These are phyloP conservation scores for Ascoidea asiatica DNA, from an alignment of 805 yeast species.

Conservation along the genomic window DNA sequence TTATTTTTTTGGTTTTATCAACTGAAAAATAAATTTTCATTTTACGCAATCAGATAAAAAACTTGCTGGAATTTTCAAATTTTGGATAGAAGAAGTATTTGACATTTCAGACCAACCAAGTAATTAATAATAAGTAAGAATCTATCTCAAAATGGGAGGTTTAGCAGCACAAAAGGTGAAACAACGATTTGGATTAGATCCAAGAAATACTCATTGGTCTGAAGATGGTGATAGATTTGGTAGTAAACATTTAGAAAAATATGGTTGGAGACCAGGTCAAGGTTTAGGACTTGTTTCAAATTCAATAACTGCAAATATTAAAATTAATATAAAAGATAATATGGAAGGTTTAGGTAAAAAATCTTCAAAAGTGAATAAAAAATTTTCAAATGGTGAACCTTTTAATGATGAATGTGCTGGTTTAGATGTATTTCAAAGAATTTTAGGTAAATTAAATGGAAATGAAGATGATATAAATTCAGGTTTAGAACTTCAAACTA, in stretches of 20 bases:
- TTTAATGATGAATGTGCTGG: slow-evolving; percentile 82
- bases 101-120: too few species aligned
- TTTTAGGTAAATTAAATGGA: slow-evolving; percentile 82
- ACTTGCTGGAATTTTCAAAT: too few species aligned
- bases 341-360: slow-evolving; percentile 85
- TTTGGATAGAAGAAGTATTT: too few species aligned
- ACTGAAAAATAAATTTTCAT: too few species aligned
- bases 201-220: slow-evolving; percentile 91
- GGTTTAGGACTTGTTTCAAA: slow-evolving; percentile 68
- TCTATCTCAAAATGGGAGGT: slow-evolving; percentile 48
- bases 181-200: slow-evolving; percentile 83
- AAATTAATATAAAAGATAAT: slow-evolving; percentile 71
- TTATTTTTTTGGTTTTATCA: too few species aligned
- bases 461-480: slow-evolving; percentile 52
- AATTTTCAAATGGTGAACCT: slow-evolving; percentile 48
- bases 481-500: slow-evolving; percentile 56
- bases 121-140: too few species aligned
- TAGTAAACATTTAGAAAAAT: slow-evolving; percentile 62
- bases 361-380: slow-evolving; percentile 40
- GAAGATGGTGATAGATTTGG: slow-evolving; percentile 78
- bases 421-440: slow-evolving; percentile 82
- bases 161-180: slow-evolving; percentile 69
- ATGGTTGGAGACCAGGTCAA: slow-evolving; percentile 89
- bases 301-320: slow-evolving; percentile 70
- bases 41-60: too few species aligned